These are phyloP conservation scores for Aspergillus unguis DNA, from an alignment of 2,329 filamentous ascomycete species.

Conservation along the genomic window DNA sequence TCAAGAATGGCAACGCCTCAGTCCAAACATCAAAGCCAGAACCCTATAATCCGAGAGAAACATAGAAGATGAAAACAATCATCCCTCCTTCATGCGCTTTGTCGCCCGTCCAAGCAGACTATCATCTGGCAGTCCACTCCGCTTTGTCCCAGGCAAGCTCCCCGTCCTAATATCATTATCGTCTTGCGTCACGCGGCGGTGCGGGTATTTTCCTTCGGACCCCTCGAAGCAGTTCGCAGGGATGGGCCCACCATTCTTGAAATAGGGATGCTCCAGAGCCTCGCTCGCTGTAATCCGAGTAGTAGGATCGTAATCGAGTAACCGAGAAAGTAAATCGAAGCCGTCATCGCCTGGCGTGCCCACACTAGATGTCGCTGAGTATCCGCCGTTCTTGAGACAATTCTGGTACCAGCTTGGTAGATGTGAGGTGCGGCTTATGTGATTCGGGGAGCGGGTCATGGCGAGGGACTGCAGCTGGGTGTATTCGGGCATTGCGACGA, in stretches of 20 bases:
- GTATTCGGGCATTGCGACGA: conserved; percentile 85
- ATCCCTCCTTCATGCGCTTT: conserved; percentile 54
- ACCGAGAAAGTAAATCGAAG: conserved; percentile 72
- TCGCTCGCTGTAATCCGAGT: conserved; percentile 83
- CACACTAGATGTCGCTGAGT: conserved; percentile 47
- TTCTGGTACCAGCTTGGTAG: conserved; percentile 79
- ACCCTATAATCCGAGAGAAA: no score
- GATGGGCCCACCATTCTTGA: conserved; percentile 66
- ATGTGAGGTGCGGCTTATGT: conserved; percentile 52
- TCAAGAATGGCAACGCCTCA: no score
- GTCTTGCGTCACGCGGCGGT: conserved; percentile 85
- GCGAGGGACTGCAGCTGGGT: conserved; percentile 59
- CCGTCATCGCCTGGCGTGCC: conserved; percentile 70
- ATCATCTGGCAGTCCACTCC: conserved; percentile 82
- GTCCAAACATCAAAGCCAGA: no score
- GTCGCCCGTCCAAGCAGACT: conserved; percentile 56
- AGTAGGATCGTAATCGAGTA: conserved; percentile 90
- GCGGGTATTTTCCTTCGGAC: conserved; percentile 81
- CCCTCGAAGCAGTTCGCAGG: conserved; percentile 88
- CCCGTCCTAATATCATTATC: conserved; percentile 93
- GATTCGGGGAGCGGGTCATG: conserved; percentile 43
- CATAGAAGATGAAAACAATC: no score
- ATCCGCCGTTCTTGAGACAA: conserved; percentile 60
- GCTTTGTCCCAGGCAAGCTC: conserved; percentile 85
- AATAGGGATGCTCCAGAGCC: conserved; percentile 88